These are phyloP conservation scores for Tolypocladium paradoxum DNA, from an alignment of 2,329 filamentous ascomycete species.

Conservation along the genomic window DNA sequence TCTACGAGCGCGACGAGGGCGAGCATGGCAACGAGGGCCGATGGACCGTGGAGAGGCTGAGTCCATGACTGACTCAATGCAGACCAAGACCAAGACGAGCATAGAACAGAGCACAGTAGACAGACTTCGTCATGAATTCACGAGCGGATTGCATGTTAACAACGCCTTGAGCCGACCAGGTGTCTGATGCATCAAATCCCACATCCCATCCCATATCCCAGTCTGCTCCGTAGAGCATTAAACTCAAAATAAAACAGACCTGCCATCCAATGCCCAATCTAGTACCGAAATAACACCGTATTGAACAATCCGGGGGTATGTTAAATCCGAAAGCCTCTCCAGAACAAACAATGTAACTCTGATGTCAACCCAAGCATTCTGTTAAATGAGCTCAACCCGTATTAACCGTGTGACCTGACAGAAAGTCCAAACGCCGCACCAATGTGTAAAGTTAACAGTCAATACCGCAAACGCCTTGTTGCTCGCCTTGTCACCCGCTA, in stretches of 20 bases:
- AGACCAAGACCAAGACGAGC: background rate
- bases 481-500: background rate
- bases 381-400: background rate
- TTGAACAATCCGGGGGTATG: background rate
- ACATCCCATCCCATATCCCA: background rate
- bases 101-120: background rate
- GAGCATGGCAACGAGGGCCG: slow-evolving; percentile 21
- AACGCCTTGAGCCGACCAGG: too few relatives aligned
- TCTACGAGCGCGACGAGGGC: slow-evolving; percentile 55
- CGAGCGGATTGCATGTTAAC: background rate
- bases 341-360: background rate
- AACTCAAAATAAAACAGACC: background rate
- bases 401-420: background rate
- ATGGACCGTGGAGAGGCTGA: slow-evolving; percentile 65
- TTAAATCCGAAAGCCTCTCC: slow-evolving; percentile 2
- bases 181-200: background rate
- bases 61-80: slow-evolving; percentile 40
- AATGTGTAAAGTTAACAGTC: slow-evolving; percentile 1
- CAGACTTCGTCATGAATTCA: background rate
- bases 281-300: background rate
- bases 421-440: slow-evolving; percentile 6
- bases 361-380: background rate
- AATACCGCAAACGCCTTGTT: background rate
- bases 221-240: background rate
- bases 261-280: background rate